Conservation (phyloP, 139 green algal genomes). For the Tetradesmus obliquus region DNA sequence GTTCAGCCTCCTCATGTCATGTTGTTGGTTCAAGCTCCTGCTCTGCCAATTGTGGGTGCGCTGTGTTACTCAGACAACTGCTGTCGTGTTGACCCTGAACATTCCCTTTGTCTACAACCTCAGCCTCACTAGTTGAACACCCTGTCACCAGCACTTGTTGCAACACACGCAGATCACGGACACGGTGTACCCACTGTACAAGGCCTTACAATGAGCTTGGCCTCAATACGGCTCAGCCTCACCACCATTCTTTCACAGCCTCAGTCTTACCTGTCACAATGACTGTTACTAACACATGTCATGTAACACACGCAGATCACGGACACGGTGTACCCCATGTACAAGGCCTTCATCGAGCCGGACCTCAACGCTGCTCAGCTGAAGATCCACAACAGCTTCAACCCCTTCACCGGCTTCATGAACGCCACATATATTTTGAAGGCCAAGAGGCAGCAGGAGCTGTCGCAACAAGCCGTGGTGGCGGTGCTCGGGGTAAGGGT, state of each 20-base stretch:
- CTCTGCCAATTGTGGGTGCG: neutral
- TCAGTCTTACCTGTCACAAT: neutral
- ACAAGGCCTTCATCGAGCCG: slow-evolving; percentile 98
- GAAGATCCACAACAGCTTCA: slow-evolving; percentile 96
- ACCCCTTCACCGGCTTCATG: slow-evolving; percentile 98
- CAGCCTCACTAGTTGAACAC: neutral
- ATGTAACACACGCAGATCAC: slow-evolving; percentile 66
- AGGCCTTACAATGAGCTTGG: slow-evolving; percentile 98
- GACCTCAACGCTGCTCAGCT: slow-evolving; percentile 94
- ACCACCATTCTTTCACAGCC: neutral
- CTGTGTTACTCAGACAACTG: neutral
- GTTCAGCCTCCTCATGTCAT: no score
- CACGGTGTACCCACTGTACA: slow-evolving; percentile 99
- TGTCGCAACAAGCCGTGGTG: slow-evolving; percentile 59
- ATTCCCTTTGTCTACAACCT: neutral
- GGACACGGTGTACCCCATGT: slow-evolving; percentile 98
- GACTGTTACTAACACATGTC: neutral
- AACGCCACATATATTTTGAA: slow-evolving; percentile 97
- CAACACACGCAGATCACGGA: slow-evolving; percentile 72
- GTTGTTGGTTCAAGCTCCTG: no score
- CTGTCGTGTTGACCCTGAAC: neutral
- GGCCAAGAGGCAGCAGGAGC: slow-evolving; percentile 60
- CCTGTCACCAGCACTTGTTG: neutral
- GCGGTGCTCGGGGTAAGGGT: slow-evolving; percentile 64
- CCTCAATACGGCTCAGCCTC: slow-evolving; percentile 86